phyloP scores from a whole-genome alignment of 202 grass and related monocot genomes.

The Brachypodium distachyon region DNA sequence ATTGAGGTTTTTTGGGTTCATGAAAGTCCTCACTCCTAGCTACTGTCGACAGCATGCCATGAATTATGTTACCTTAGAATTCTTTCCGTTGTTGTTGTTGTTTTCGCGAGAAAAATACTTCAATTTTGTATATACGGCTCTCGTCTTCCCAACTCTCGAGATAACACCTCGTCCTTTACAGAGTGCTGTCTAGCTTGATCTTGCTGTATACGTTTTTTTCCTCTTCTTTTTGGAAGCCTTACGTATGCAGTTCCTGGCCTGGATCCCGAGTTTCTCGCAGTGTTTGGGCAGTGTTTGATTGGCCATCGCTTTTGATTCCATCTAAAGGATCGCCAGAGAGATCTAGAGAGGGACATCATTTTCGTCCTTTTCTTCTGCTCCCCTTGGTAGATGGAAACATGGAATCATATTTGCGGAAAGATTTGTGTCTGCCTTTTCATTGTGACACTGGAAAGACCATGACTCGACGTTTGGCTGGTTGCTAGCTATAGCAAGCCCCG shows the following conservation, averaged over 20 bases:
- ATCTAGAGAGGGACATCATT: background rate
- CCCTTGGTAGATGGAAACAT: background rate
- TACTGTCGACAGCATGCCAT: conserved; percentile 5
- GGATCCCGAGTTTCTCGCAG: background rate
- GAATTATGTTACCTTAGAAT: no score
- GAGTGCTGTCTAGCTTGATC: background rate
- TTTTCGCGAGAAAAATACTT: no score
- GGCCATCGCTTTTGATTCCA: background rate
- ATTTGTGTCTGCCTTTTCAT: conserved; percentile 8
- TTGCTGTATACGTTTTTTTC: no score
- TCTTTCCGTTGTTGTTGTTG: no score
- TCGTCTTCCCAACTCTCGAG: background rate
- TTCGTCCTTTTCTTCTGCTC: background rate
- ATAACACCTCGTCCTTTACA: background rate
- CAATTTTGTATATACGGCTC: background rate
- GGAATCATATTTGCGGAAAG: conserved; percentile 6
- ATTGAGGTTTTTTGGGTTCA: background rate
- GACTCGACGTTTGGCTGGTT: background rate
- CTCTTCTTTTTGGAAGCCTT: background rate
- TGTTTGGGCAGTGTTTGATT: no score
- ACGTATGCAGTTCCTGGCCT: background rate
- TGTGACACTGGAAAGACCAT: conserved; percentile 6
- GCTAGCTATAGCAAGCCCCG: background rate
- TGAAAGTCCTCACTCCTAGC: conserved; percentile 12
- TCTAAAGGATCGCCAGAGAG: background rate